phyloP scores from a whole-genome alignment of 352 stramenopile genomes.

The Phytophthora pinifolia region DNA sequence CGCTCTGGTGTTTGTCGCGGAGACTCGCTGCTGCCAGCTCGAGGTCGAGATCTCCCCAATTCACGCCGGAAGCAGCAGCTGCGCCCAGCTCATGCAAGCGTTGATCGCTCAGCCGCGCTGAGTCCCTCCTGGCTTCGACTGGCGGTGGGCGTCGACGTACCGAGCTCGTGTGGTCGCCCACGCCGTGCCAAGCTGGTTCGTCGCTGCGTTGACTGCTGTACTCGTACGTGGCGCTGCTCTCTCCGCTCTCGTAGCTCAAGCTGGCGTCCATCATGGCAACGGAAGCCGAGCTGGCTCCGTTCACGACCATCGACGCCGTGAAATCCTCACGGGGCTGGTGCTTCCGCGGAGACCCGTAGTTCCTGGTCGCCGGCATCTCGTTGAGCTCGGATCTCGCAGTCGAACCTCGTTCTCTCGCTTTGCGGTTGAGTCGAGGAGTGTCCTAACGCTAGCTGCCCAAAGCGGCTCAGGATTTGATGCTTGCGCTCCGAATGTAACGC shows the following conservation, averaged over 20 bases:
- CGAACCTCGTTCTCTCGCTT: not conserved
- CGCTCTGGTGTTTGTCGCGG: too few relatives aligned
- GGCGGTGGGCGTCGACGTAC: constrained; percentile 6
- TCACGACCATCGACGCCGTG: constrained; percentile 12
- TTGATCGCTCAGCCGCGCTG: constrained; percentile 38
- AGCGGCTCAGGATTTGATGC: constrained; percentile 24
- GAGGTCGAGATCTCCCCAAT: constrained; percentile 41
- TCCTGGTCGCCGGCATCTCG: constrained; percentile 16
- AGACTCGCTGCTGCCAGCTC: too few relatives aligned
- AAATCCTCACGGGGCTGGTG: constrained; percentile 11
- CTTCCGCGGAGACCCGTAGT: constrained; percentile 8
- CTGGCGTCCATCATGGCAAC: constrained; percentile 28
- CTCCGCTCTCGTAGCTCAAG: constrained; percentile 28
- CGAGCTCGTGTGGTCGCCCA: constrained; percentile 17
- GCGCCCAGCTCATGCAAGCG: constrained; percentile 37
- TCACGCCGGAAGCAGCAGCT: constrained; percentile 26
- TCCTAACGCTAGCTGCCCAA: not conserved
- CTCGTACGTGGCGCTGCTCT: constrained; percentile 26
- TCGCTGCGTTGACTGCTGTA: constrained; percentile 20
- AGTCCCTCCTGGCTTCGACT: constrained; percentile 21
- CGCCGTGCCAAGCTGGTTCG: constrained; percentile 18
- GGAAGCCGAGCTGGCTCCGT: constrained; percentile 17
- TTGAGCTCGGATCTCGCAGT: not conserved
- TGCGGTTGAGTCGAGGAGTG: constrained; percentile 8
- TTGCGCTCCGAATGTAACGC: constrained; percentile 28